These are phyloP conservation scores for Soucietia sequanensis DNA, from an alignment of 805 yeast genomes.

Conservation along the genomic window DNA sequence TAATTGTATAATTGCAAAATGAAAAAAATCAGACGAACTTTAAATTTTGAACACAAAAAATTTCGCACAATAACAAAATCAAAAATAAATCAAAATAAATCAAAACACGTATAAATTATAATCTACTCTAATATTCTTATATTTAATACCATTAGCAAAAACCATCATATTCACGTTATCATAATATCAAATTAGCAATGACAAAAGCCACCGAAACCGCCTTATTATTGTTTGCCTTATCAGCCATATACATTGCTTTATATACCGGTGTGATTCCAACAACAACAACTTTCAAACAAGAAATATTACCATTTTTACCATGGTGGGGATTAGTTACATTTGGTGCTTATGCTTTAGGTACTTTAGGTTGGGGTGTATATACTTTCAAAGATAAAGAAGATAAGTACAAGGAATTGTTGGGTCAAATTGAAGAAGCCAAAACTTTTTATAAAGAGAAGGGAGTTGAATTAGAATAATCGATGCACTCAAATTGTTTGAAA, in stretches of 20 bases:
- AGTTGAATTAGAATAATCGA: constrained; percentile 43
- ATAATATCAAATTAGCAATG: constrained; percentile 40
- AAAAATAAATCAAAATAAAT: too few species aligned
- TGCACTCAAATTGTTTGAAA: too few species aligned
- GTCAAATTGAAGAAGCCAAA: constrained; percentile 62
- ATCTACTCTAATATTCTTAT: neutral
- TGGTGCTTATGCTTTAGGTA: constrained; percentile 66
- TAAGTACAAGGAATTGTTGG: constrained; percentile 60
- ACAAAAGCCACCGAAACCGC: constrained; percentile 66
- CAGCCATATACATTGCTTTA: constrained; percentile 54
- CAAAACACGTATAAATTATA: neutral
- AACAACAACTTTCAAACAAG: constrained; percentile 44
- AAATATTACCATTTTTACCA: constrained; percentile 65
- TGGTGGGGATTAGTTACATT: constrained; percentile 69
- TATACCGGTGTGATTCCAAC: constrained; percentile 54
- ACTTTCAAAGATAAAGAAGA: constrained; percentile 71
- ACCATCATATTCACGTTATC: constrained; percentile 1
- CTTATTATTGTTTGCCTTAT: constrained; percentile 42
- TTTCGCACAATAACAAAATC: too few species aligned
- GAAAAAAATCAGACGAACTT: too few species aligned
- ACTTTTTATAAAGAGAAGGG: constrained; percentile 54
- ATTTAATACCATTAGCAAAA: too few species aligned
- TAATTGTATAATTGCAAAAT: too few species aligned
- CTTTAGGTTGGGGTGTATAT: constrained; percentile 66
- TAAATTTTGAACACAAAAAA: too few species aligned